A percentile compares a stretch with the other conserved stretches of the same genome.
Evolutionary conservation across 2,329 filamentous ascomycete species (phyloP).

Genomic region (Blastomyces parvus): DNA sequence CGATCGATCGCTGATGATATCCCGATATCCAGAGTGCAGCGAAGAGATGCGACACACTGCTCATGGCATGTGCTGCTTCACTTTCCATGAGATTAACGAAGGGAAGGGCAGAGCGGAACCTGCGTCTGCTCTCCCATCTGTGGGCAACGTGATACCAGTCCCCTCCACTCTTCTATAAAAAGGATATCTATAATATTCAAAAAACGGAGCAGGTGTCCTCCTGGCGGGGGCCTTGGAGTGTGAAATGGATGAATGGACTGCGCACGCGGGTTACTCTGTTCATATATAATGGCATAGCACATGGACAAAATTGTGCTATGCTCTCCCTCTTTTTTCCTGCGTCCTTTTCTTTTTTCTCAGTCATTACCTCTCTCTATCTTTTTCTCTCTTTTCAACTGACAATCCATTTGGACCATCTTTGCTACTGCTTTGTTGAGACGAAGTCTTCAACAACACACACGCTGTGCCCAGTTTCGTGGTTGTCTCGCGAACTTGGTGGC

Average conservation of each 20-base stretch:
- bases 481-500: neutral
- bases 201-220: neutral
- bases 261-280: neutral
- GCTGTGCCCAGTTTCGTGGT: neutral
- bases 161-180: neutral
- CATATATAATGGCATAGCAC: constrained; percentile 4
- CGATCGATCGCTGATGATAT: neutral
- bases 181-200: neutral
- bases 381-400: neutral
- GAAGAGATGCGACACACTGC: neutral
- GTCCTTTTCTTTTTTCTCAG: neutral
- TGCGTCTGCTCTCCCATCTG: neutral
- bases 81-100: neutral
- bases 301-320: constrained; percentile 1
- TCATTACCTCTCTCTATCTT: neutral
- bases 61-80: neutral
- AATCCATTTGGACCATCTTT: too few species aligned
- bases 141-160: neutral
- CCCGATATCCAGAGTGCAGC: neutral
- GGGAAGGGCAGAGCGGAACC: neutral
- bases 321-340: neutral
- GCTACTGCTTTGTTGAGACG: neutral
- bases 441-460: neutral
- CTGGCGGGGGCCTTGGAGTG: neutral
- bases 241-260: neutral